phyloP scores from a whole-genome alignment of 306 rosid genomes.

The Inga laurina region DNA sequence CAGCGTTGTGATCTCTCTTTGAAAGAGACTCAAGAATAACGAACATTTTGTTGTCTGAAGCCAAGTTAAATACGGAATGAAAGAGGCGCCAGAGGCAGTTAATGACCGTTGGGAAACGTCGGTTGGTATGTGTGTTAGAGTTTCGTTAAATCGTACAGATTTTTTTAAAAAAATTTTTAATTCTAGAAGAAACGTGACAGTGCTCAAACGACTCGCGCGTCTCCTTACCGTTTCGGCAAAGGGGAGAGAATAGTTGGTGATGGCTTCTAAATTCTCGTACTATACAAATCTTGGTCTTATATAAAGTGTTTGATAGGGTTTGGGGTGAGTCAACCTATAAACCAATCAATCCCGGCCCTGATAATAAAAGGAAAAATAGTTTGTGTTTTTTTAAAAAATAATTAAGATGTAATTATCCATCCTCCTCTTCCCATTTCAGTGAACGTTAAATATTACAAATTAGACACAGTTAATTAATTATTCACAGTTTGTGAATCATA shows the following conservation, averaged over 20 bases:
- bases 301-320: no score
- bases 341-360: no score
- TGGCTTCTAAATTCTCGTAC: neutral
- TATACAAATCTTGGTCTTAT: no score
- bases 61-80: neutral
- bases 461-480: no score
- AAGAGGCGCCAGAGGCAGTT: slow-evolving; percentile 25
- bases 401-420: no score
- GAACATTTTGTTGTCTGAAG: neutral
- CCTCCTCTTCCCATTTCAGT: no score
- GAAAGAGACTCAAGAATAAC: neutral
- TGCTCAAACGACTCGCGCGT: neutral
- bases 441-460: no score
- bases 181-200: neutral
- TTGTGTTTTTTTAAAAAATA: no score
- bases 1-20: neutral
- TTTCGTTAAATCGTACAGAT: neutral
- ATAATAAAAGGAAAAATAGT: no score
- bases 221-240: neutral
- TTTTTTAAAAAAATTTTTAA: no score
- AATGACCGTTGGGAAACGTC: neutral
- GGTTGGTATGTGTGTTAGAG: neutral
- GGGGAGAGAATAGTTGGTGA: neutral
- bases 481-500: neutral
- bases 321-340: no score